These are phyloP conservation scores for Microstegium vimineum DNA, from an alignment of 176 grass and related monocot genomes.

Conservation along the genomic window DNA sequence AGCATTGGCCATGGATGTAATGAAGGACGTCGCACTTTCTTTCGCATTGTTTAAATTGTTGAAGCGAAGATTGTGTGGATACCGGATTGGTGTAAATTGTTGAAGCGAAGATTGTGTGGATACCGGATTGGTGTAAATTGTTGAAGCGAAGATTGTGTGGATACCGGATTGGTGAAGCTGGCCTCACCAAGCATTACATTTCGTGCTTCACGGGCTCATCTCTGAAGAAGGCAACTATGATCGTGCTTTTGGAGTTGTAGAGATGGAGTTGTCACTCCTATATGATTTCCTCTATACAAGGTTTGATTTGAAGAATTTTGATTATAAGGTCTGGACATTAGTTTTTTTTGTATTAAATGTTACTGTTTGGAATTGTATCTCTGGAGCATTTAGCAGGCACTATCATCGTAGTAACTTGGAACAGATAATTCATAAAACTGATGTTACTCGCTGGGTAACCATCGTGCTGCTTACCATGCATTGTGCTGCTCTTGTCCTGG, in stretches of 20 bases:
- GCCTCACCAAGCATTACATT: not conserved
- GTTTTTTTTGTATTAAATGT: not conserved
- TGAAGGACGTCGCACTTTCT: too few relatives aligned
- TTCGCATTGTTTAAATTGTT: too few relatives aligned
- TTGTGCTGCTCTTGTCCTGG: not conserved
- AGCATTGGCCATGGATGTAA: too few relatives aligned
- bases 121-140: too few relatives aligned
- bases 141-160: constrained; percentile 18
- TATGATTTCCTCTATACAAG: constrained; percentile 34
- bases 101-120: too few relatives aligned
- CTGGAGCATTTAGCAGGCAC: constrained; percentile 5
- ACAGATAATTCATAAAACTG: not conserved
- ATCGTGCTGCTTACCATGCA: not conserved
- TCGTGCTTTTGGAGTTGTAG: not conserved
- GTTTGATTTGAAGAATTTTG: rapidly evolving
- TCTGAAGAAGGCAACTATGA: not conserved
- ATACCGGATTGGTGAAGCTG: constrained; percentile 6
- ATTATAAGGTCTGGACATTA: rapidly evolving
- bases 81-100: too few relatives aligned
- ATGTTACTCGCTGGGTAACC: not conserved
- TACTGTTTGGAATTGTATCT: not conserved
- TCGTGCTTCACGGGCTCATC: constrained; percentile 7
- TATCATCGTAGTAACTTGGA: not conserved
- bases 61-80: constrained; percentile 14
- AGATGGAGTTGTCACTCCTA: constrained; percentile 14